These are phyloP conservation scores for Talaromyces rugulosus DNA, from an alignment of 2,329 filamentous ascomycete species.

Conservation along the genomic window DNA sequence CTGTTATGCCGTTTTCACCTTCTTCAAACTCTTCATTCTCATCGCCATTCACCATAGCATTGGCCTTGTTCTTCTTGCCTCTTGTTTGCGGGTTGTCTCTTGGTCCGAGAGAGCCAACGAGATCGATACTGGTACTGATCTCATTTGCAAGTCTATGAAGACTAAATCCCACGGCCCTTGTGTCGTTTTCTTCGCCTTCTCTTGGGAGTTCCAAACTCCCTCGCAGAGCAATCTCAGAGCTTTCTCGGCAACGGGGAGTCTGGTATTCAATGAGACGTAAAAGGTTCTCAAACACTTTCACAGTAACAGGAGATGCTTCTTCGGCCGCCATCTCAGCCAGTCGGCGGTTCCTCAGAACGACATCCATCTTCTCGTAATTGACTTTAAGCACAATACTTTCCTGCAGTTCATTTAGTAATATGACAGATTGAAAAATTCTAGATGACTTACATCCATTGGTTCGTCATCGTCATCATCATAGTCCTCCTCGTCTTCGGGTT, in stretches of 20 bases:
- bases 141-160: slow-evolving; percentile 32
- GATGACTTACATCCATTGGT: slow-evolving; percentile 34
- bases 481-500: slow-evolving; percentile 33
- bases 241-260: slow-evolving; percentile 60
- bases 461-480: slow-evolving; percentile 30
- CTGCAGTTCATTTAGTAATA: slow-evolving; percentile 41
- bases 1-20: slow-evolving; percentile 23
- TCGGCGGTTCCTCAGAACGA: slow-evolving; percentile 74
- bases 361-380: slow-evolving; percentile 79
- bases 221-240: background rate
- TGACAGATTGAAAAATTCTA: slow-evolving; percentile 3
- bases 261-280: slow-evolving; percentile 67
- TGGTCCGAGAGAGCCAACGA: slow-evolving; percentile 30
- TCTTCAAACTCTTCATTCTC: slow-evolving; percentile 42
- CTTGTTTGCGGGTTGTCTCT: slow-evolving; percentile 15
- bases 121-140: slow-evolving; percentile 33
- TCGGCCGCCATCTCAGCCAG: slow-evolving; percentile 70
- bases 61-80: slow-evolving; percentile 28
- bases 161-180: slow-evolving; percentile 33
- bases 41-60: slow-evolving; percentile 29
- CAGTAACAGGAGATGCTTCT: slow-evolving; percentile 67
- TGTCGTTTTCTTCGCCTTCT: slow-evolving; percentile 39
- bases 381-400: slow-evolving; percentile 69
- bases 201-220: slow-evolving; percentile 28
- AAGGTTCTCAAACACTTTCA: slow-evolving; percentile 71